Conservation (phyloP, 2,329 filamentous ascomycete genomes). For the Aquanectria penicillioides region DNA sequence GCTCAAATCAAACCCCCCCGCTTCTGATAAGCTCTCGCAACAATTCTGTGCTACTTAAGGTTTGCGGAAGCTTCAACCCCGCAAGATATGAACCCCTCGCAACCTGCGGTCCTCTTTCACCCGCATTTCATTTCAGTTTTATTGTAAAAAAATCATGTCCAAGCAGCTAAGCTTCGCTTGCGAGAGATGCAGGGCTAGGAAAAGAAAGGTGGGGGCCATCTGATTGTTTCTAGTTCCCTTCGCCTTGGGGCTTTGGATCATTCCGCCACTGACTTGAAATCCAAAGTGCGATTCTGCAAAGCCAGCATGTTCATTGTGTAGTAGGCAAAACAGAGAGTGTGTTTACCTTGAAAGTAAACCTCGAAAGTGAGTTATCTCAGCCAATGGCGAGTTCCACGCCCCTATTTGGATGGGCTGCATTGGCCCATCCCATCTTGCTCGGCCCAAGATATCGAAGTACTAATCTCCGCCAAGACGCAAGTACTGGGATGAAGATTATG, state of each 20-base stretch:
- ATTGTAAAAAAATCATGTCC: too few relatives aligned
- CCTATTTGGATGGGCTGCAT: too few relatives aligned
- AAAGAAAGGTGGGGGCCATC: background rate
- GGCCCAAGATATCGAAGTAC: background rate
- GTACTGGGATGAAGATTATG: constrained; percentile 11
- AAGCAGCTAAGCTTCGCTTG: constrained; percentile 6
- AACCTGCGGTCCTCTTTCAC: background rate
- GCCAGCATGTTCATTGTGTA: constrained; percentile 1
- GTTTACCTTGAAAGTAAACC: background rate
- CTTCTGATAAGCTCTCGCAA: too few relatives aligned
- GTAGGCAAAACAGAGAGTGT: constrained; percentile 2
- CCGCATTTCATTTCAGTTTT: background rate
- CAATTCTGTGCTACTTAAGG: background rate
- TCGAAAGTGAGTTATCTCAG: background rate
- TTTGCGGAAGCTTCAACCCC: background rate
- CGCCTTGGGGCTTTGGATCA: too few relatives aligned
- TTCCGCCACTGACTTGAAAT: background rate
- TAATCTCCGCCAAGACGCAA: background rate
- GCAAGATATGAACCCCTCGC: background rate
- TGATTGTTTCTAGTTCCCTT: too few relatives aligned
- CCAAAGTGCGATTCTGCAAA: background rate
- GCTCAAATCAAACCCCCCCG: too few relatives aligned
- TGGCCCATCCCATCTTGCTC: too few relatives aligned
- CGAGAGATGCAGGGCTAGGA: constrained; percentile 2
- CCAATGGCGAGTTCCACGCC: too few relatives aligned